Percentiles rank a stretch among this genome's conserved stretches.
Conservation (phyloP, 495 filamentous ascomycete species). For the Corynascus novoguineensis region DNA sequence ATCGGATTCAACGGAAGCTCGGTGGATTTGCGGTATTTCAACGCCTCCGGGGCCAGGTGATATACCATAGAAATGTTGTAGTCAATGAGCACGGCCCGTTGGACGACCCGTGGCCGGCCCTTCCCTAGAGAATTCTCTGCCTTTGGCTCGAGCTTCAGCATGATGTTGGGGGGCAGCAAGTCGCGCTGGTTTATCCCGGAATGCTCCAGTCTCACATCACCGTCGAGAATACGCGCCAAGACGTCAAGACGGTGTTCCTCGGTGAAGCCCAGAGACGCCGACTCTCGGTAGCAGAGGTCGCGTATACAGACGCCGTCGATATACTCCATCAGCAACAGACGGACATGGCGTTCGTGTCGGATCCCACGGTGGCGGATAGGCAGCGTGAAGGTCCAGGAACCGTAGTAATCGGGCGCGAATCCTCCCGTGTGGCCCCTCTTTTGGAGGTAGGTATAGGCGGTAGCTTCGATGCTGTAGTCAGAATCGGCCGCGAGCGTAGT, state of each 20-base stretch:
- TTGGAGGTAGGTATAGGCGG: constrained; percentile 9
- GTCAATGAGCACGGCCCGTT: background rate
- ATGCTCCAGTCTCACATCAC: constrained; percentile 4
- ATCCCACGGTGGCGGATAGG: background rate
- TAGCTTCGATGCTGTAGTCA: constrained; percentile 18
- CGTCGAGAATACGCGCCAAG: constrained; percentile 11
- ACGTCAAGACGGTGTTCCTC: constrained; percentile 13
- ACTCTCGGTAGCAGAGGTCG: background rate
- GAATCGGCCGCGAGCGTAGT: constrained; percentile 1
- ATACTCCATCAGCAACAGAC: constrained; percentile 18
- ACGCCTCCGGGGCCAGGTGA: background rate
- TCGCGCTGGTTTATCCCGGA: constrained; percentile 13
- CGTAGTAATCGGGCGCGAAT: constrained; percentile 14
- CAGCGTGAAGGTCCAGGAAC: constrained; percentile 14
- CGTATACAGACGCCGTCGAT: constrained; percentile 10
- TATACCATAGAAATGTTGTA: background rate
- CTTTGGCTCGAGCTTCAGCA: constrained; percentile 5
- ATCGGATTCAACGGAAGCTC: background rate
- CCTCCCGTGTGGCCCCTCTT: background rate
- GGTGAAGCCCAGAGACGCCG: background rate
- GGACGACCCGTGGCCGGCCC: background rate
- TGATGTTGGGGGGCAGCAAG: constrained; percentile 16
- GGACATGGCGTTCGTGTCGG: constrained; percentile 8
- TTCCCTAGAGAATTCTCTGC: background rate
- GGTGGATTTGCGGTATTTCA: background rate